Percentiles rank a stretch among this genome's conserved stretches.
Conservation (phyloP, 371 early-diverging fungal genomes). For the Phascolomyces articulosus region DNA sequence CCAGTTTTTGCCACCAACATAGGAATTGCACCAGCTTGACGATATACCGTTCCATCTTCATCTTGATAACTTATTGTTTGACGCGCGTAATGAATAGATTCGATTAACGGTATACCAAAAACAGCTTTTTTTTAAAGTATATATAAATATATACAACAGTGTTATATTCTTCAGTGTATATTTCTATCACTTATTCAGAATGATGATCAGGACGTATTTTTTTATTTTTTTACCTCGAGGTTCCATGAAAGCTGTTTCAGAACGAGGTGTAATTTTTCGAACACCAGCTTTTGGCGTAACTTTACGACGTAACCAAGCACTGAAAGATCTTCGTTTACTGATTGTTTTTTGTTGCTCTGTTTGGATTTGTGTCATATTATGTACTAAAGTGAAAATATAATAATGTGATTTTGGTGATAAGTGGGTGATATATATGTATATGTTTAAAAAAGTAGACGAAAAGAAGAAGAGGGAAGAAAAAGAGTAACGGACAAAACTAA, state of each 20-base stretch:
- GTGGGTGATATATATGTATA: background rate
- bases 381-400: background rate
- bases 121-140: slow-evolving; percentile 9
- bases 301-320: slow-evolving; percentile 1
- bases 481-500: background rate
- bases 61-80: slow-evolving; percentile 28
- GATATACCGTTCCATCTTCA: slow-evolving; percentile 19
- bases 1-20: slow-evolving; percentile 55
- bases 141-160: background rate
- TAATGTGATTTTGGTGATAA: background rate
- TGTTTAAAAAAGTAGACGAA: background rate
- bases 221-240: background rate
- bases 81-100: slow-evolving; percentile 27
- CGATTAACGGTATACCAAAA: slow-evolving; percentile 26
- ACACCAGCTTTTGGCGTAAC: background rate
- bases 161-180: background rate
- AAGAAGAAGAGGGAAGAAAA: background rate
- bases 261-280: background rate
- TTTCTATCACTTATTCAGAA: no score
- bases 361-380: background rate
- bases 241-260: background rate
- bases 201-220: no score
- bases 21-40: slow-evolving; percentile 41
- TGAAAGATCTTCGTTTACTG: background rate
- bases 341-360: background rate